Evolutionary conservation across 805 yeast species (phyloP), one percentile per base, ranked within the genome.

Genomic region (Yarrowia alimentaria): DNA sequence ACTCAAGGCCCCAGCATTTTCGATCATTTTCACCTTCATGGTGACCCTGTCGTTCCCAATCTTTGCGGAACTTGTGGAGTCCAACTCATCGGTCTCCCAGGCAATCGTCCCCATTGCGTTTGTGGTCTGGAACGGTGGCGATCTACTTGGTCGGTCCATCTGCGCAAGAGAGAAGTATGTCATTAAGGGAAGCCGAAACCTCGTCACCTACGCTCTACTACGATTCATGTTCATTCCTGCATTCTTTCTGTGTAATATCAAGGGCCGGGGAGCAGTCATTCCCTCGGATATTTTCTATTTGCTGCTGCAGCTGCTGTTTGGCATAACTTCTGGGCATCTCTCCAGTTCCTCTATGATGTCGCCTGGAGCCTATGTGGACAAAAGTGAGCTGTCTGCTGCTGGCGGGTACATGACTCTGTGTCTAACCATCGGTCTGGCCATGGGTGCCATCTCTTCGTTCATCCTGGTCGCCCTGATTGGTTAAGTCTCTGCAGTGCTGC

Each of bases 371-470:
- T 75, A 72, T 49, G 83, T 78, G 24, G 72, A 74, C 1, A 86
- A 80, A 25, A 74, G 75, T 16, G 91, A 87, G 60, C 81, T 80
- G 63, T 87, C 86, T 54, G 96, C 96, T 0, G 96, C 98, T 1
- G 96, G 96, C 35, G 97, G 97, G 3, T 85, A 90, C 63, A 82
- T 95, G 35, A 80, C 88, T 1, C 79, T 90, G 17, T 80, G 87
- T 57, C 76, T 90, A 47, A 81, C 90, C 52, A 61, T 80, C 9
- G 96, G 96, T 0, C 73, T 91, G 45, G 80, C 93, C 0, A 69
- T 74, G 1, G 99, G 99, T 4, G 81, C 95, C 54, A 55, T 88
- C 1, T 61, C 81, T 50, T 85, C 95, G 60, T 91, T 88, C 60
- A 55, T 78, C 2, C 72, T 85, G 54, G 90, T 81, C 18, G 32